Evolutionary conservation across 2,329 filamentous ascomycete species (phyloP).

Genomic region (Aspergillus persii): DNA sequence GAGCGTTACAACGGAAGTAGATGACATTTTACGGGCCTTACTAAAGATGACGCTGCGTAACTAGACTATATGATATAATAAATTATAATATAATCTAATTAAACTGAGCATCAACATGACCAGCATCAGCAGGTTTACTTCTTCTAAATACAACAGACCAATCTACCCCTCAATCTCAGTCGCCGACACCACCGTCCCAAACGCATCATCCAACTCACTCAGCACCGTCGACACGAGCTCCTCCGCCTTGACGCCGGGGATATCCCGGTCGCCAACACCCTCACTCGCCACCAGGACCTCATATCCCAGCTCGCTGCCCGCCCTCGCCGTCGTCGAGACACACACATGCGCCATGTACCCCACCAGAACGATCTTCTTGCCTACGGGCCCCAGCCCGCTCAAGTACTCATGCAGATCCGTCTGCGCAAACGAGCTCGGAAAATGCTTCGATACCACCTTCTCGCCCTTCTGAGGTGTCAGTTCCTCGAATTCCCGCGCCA

Average conservation of each 20-base stretch:
- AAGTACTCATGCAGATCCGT: conserved; percentile 59
- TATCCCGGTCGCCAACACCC: conserved; percentile 64
- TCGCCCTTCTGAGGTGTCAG: conserved; percentile 55
- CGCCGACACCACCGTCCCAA: conserved; percentile 59
- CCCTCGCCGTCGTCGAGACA: conserved; percentile 61
- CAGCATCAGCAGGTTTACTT: no score
- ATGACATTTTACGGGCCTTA: neutral
- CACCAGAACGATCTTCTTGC: conserved; percentile 59
- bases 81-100: neutral
- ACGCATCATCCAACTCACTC: conserved; percentile 61
- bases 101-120: no score
- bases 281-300: conserved; percentile 63
- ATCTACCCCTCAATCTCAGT: conserved; percentile 38
- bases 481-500: conserved; percentile 62
- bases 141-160: neutral
- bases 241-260: conserved; percentile 56
- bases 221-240: conserved; percentile 54
- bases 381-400: conserved; percentile 42
- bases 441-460: conserved; percentile 57
- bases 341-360: conserved; percentile 56
- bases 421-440: conserved; percentile 59
- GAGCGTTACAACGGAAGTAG: neutral
- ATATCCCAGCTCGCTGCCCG: conserved; percentile 60
- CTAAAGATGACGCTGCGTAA: neutral
- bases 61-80: neutral